Conservation (phyloP, 1,284 basidiomycete species). For the Microbotryum silenes-acaulis region DNA sequence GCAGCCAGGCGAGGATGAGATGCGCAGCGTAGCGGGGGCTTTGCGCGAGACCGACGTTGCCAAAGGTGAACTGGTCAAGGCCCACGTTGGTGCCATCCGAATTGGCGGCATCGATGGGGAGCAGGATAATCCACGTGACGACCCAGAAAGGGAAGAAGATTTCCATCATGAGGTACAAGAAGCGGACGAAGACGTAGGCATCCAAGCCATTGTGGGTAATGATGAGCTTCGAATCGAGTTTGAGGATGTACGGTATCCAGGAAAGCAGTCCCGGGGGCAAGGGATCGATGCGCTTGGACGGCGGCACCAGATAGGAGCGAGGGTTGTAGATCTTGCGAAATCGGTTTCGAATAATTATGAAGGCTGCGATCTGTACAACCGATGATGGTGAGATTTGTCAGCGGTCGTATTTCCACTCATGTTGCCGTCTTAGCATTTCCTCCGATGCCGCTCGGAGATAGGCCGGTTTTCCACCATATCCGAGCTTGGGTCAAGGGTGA, state of each 20-base stretch:
- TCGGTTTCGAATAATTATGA: slow-evolving; percentile 40
- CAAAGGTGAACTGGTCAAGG: slow-evolving; percentile 69
- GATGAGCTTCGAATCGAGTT: slow-evolving; percentile 31
- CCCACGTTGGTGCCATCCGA: slow-evolving; percentile 50
- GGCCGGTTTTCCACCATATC: neutral
- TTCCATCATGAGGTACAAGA: slow-evolving; percentile 66
- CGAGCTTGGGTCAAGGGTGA: too few relatives aligned
- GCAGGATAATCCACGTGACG: slow-evolving; percentile 40
- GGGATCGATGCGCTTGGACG: slow-evolving; percentile 38
- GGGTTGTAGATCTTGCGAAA: slow-evolving; percentile 43
- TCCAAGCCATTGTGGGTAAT: slow-evolving; percentile 70
- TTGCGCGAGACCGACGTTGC: slow-evolving; percentile 56
- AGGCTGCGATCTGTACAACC: slow-evolving; percentile 36
- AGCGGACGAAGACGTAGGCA: slow-evolving; percentile 88
- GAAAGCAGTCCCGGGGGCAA: slow-evolving; percentile 40
- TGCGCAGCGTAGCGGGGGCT: slow-evolving; percentile 64
- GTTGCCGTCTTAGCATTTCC: neutral
- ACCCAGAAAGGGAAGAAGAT: slow-evolving; percentile 73
- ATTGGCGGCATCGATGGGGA: slow-evolving; percentile 54
- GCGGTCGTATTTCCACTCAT: neutral
- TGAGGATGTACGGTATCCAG: slow-evolving; percentile 42
- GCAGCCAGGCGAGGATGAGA: slow-evolving; percentile 60
- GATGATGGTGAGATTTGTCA: slow-evolving; percentile 16
- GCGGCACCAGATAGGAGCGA: slow-evolving; percentile 38
- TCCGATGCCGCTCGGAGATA: neutral